Percentiles rank a stretch among this genome's conserved stretches.
Conservation (phyloP, 176 grass and related monocot genomes). For the Hordeum vulgare region MorexV3_pseudomolecules_assembly NC_058522.1:8354689-8355188, state of each 20-base stretch:
- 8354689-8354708: neutral
- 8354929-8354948: conserved; percentile 46
- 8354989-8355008: conserved; percentile 82
- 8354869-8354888: conserved; percentile 10
- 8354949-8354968: conserved; percentile 84
- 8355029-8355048: conserved; percentile 32
- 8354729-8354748: neutral
- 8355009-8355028: conserved; percentile 67
- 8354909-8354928: conserved; percentile 15
- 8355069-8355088: neutral
- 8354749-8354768: conserved; percentile 74
- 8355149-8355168: conserved; percentile 97
- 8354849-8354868: conserved; percentile 17
- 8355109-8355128: conserved; percentile 64
- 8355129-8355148: conserved; percentile 83
- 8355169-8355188: conserved; percentile 67
- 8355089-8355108: conserved; percentile 16
- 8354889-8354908: neutral
- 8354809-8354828: conserved; percentile 84
- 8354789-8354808: conserved; percentile 74
- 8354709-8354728: neutral
- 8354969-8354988: conserved; percentile 74
- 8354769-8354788: conserved; percentile 92
- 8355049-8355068: conserved; percentile 10
- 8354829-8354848: conserved; percentile 93